Conservation (phyloP, 2,329 filamentous ascomycete genomes). For the Epichloe gansuensis region DNA sequence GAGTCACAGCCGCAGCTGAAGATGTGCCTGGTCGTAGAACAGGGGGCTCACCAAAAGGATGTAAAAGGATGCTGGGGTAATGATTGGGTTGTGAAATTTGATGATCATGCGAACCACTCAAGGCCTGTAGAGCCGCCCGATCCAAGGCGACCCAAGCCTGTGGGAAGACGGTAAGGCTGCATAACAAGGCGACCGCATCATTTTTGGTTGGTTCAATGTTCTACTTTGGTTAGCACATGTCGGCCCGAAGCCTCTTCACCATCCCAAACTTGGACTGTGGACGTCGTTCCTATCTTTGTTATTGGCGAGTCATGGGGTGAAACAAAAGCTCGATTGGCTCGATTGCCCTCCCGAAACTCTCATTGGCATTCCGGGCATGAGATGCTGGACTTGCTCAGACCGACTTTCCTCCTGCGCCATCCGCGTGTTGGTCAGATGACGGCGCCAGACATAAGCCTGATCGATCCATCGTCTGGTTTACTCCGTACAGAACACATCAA, state of each 20-base stretch:
- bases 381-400: not conserved
- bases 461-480: too few species aligned
- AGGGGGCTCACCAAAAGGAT: not conserved
- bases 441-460: too few species aligned
- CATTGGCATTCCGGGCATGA: too few species aligned
- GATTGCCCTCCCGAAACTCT: too few species aligned
- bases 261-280: too few species aligned
- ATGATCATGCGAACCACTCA: not conserved
- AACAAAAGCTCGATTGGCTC: too few species aligned
- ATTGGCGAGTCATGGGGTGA: too few species aligned
- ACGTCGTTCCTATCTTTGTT: too few species aligned
- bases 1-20: not conserved
- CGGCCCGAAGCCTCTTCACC: not conserved
- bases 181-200: not conserved
- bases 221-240: not conserved
- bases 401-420: too few species aligned
- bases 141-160: not conserved
- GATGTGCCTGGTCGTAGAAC: not conserved
- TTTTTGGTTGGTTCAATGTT: not conserved
- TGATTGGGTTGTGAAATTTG: not conserved
- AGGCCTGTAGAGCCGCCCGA: not conserved
- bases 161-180: conserved; percentile 6
- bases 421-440: too few species aligned
- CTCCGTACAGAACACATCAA: too few species aligned
- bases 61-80: not conserved